These are phyloP conservation scores for Gyrodon lividus DNA, from an alignment of 768 basidiomycete species.

Conservation along the genomic window DNA sequence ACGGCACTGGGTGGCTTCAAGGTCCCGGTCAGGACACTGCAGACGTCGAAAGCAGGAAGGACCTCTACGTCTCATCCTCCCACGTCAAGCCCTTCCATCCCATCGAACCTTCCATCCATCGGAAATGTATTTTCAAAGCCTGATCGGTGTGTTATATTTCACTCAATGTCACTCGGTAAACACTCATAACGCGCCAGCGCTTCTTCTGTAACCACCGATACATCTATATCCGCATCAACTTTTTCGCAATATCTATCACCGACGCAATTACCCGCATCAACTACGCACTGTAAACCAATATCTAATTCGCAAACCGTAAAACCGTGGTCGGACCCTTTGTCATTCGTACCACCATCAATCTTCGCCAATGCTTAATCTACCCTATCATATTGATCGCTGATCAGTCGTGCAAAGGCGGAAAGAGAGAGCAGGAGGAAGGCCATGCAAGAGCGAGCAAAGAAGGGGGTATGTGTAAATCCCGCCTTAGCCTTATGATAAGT, in stretches of 20 bases:
- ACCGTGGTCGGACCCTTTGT: conserved; percentile 35
- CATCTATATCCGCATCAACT: conserved; percentile 12
- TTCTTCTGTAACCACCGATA: conserved; percentile 24
- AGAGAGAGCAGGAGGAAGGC: conserved; percentile 67
- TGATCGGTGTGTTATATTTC: conserved; percentile 60
- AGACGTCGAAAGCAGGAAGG: conserved; percentile 7
- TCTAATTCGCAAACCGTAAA: conserved; percentile 36
- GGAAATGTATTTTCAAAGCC: conserved; percentile 43
- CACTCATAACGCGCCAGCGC: conserved; percentile 68
- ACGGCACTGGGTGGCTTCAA: conserved; percentile 7
- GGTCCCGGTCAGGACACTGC: conserved; percentile 2
- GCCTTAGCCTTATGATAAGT: not conserved
- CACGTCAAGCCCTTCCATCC: conserved; percentile 8
- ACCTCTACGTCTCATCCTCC: not conserved
- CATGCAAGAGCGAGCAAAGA: conserved; percentile 71
- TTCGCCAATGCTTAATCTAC: conserved; percentile 61
- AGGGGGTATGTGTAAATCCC: conserved; percentile 53
- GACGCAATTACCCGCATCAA: conserved; percentile 14
- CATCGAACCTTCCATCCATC: conserved; percentile 19
- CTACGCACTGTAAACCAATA: conserved; percentile 25
- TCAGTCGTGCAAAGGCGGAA: conserved; percentile 74
- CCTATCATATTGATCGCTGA: conserved; percentile 17
- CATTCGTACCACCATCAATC: conserved; percentile 66
- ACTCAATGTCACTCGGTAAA: conserved; percentile 37
- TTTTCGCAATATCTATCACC: conserved; percentile 12